Base-by-base conservation (phyloP, 2,329 filamentous ascomycete genomes). In the Zelopaecilomyces penicillatus region DNA sequence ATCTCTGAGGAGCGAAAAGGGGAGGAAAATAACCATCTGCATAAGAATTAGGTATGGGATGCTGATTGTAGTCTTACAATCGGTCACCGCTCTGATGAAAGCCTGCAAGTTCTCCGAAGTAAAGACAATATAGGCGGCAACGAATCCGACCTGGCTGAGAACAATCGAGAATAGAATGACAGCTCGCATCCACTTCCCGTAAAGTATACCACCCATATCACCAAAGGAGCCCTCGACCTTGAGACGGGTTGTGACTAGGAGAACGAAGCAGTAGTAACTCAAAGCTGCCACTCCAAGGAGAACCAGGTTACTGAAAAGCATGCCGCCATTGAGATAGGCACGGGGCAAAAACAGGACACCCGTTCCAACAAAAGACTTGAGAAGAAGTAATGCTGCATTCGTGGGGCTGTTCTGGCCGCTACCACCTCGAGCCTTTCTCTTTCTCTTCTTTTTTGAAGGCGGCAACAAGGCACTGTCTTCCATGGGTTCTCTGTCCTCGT, bases 291-390 rank as follows among this genome's bases (percentile, higher is more conserved):
- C 87, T 34, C 75, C 77, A 26, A 98, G 71, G n/a, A 98, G 77
- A 11, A 98, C 85, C 42, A 94, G 52, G 60, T 94, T 95, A 57
- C 89, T 95, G 66, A 98, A 98, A 11, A 95, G 69, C 90, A 98
- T 97, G 47, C 93, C 93, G 43, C 93, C 93, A 57, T 95, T 98
- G 52, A 96, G 76, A 61, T 93, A 98, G 4, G 93, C 91, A 39
- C 89, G 82, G 1, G 91, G 91, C 31, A 97, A 70, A 69, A 97
- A 97, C 11, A 97, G 73, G 6, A 97, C 91, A 45, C 91, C 91
- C 0, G 93, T 98, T 19, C 94, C 93, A 39, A 98, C 93, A 60
- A 98, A 98, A 0, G 91, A 97, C 70, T 98, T 98, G 53, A 98
- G 80, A 36, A 98, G 73, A 43, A 98, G 75, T 54, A 96, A 66